Evolutionary conservation across 306 rosid species (phyloP), one percentile per base, ranked within the genome.

Genomic region (Corylus americana): DNA sequence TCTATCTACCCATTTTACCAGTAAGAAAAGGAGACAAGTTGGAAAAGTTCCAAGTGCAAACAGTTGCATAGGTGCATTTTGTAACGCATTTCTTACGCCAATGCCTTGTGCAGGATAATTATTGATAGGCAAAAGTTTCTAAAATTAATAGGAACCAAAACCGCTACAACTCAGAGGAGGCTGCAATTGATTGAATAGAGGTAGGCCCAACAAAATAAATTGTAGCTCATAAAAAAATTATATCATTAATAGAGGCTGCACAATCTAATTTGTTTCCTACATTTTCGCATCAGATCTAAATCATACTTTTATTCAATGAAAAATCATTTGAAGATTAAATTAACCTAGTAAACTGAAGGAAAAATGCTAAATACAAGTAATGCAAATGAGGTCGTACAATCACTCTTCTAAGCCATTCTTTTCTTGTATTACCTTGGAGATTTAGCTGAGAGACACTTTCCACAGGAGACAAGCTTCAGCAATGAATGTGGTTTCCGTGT

Each of bases 391-490:
- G 80, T 71, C 78, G 83, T 55, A 78, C 85, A 79, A 81, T 76
- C 83, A 86, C 69, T 88, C 84, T 82, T 63, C 83, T 77, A 77
- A 81, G 85, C 85, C 68, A 77, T 80, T 81, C 83, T 79, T 68
- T 66, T 66, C 58, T 25, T 68, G 71, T 70, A 64, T 62, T 89
- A 91, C 85, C 98, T 90, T 44, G 97, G 93, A 69, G 97, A 93
- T 83, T 88, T 91, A 73, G 92, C 62, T 44, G 89, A 74, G 54
- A 93, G 91, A 85, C 98, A 93, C 74, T 75, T 91, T 75, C 99
- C 99, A 66, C 99, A 96, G 27, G 97, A 85, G 16, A 96, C 93
- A 68, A 96, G 89, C 74, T 93, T 90, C 88, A 93, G 87, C 88
- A 96, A 79, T 3, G 98, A 83, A 66, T 70, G 93, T 47, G 98